phyloP scores from a whole-genome alignment of 2,329 filamentous ascomycete genomes.

The Macrophomina pseudophaseolina region DNA sequence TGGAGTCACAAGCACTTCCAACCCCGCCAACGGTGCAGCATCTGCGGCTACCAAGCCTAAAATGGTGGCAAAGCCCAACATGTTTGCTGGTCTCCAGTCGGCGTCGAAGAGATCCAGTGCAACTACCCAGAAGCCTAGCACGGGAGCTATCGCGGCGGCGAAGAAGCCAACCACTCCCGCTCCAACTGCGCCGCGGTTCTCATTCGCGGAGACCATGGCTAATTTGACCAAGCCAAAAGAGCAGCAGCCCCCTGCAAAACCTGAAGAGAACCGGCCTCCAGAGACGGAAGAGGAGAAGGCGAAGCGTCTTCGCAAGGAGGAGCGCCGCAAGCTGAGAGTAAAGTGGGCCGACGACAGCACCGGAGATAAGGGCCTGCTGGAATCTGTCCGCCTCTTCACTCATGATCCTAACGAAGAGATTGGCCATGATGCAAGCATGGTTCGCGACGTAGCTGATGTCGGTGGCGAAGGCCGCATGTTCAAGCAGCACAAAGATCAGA shows the following conservation, averaged over 20 bases:
- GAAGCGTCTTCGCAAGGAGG: conserved; percentile 74
- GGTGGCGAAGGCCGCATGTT: conserved; percentile 65
- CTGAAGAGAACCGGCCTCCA: conserved; percentile 58
- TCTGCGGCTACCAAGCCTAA: conserved; percentile 39
- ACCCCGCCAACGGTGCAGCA: conserved; percentile 30
- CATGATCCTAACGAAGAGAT: conserved; percentile 75
- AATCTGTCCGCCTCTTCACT: conserved; percentile 70
- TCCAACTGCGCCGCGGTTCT: conserved; percentile 41
- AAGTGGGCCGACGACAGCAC: conserved; percentile 69
- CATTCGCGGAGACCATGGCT: conserved; percentile 48
- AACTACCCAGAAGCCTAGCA: conserved; percentile 35
- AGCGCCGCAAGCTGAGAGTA: conserved; percentile 71
- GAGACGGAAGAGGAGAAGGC: conserved; percentile 72
- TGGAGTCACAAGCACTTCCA: conserved; percentile 33
- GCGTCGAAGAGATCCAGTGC: conserved; percentile 49
- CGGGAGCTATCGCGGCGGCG: conserved; percentile 27
- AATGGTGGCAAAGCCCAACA: conserved; percentile 50
- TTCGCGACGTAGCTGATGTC: conserved; percentile 74
- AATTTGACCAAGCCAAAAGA: conserved; percentile 61
- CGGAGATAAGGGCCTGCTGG: conserved; percentile 67
- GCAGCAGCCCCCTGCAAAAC: conserved; percentile 55
- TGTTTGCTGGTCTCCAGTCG: conserved; percentile 54
- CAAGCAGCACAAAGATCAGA: conserved; percentile 67
- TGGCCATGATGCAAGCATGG: conserved; percentile 69
- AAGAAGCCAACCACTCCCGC: conserved; percentile 30